Evolutionary conservation across 306 rosid species (phyloP), one percentile per base, ranked within the genome.

Genomic region (Malus asiatica): DNA sequence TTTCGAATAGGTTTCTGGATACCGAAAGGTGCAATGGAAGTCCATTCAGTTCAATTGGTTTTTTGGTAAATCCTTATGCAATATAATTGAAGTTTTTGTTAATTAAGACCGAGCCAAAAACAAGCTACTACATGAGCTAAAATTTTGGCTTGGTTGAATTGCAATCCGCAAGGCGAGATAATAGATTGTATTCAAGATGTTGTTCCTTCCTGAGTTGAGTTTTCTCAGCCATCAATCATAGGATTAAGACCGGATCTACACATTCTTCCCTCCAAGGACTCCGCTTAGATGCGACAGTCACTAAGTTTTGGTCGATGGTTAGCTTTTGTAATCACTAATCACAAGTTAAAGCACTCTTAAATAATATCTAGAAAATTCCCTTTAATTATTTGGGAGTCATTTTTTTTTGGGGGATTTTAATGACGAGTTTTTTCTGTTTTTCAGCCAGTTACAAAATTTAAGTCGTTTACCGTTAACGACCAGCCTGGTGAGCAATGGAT

Each of bases 401-500:
- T 80, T 44, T 57, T 15, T 57, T 62, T 33, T 72, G 30, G 6
- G 32, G 4, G 63, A 25, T 51, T 53, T 57, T 68, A 57, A 70
- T 71, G 4, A n/a, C 68, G 48, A 13, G 27, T 16, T 22, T 12
- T 76, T 53, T 71, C 72, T 51, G 68, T 22, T 75, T 82, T 84
- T 79, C 84, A 95, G 97, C 87, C 86, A 53, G 68, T 78, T 64
- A 69, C 84, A 61, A 82, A 82, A 77, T 92, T 86, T 59, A 82
- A 79, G 66, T 83, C 93, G 33, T 95, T 89, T 79, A 59, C 77
- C 46, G 74, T 95, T 78, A 87, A 92, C 77, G 87, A 84, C 11
- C 88, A 87, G 58, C 86, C 91, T 18, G 95, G 96, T 16, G 93
- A 95, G 79, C 87, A 88, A 70, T 95, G 97, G 96, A 84, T 95